These are phyloP conservation scores for Talaromyces sp. DNA, from an alignment of 2,329 filamentous ascomycete genomes.

Conservation along the genomic window DNA sequence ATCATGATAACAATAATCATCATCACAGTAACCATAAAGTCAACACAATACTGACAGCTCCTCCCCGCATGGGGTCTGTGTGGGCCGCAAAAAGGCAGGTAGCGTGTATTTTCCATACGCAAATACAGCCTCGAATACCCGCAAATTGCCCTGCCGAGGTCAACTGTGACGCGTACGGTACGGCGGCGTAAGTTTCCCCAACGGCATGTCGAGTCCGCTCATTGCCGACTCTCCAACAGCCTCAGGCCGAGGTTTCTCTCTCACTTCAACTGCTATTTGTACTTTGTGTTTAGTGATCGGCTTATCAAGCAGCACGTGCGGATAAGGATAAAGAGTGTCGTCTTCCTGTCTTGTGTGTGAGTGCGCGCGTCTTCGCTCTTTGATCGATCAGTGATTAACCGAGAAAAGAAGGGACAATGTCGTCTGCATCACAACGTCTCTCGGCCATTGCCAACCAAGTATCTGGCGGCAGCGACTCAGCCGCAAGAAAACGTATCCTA, in stretches of 20 bases:
- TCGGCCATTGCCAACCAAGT: conserved; percentile 39
- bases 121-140: neutral
- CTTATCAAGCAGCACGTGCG: neutral
- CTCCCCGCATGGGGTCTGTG: neutral
- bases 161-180: conserved; percentile 8
- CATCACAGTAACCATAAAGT: too few relatives aligned
- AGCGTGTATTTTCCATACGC: neutral
- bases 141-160: neutral
- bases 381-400: neutral
- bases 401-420: conserved; percentile 20
- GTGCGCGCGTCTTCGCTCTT: neutral
- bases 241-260: neutral
- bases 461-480: conserved; percentile 23
- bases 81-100: neutral
- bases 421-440: conserved; percentile 33
- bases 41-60: neutral
- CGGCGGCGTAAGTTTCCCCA: conserved; percentile 21
- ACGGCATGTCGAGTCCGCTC: conserved; percentile 1
- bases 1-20: too few relatives aligned
- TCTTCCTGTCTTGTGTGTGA: neutral
- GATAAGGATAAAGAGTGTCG: neutral
- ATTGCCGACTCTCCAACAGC: neutral
- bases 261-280: neutral
- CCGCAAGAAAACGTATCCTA: conserved; percentile 26
- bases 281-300: neutral